Evolutionary conservation across 495 filamentous ascomycete species (phyloP).

Genomic region (Hypoxylon intermedium): DNA sequence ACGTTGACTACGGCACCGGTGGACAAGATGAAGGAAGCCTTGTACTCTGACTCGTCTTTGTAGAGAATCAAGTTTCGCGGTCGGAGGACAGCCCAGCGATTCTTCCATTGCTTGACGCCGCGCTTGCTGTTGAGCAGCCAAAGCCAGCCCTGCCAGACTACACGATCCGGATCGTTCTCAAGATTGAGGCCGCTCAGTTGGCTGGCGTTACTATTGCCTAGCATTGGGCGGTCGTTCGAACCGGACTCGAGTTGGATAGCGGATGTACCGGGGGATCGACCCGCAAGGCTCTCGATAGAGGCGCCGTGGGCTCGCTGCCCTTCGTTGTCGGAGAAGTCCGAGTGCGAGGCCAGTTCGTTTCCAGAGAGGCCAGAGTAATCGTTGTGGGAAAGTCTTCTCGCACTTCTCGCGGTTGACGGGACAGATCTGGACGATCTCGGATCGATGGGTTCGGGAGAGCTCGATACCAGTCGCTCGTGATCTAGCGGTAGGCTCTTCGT

Average conservation of each 20-base stretch:
- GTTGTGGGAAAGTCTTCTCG: constrained; percentile 56
- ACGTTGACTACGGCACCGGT: constrained; percentile 85
- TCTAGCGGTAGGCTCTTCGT: constrained; percentile 26
- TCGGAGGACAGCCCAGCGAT: constrained; percentile 90
- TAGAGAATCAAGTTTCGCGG: constrained; percentile 87
- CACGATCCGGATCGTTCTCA: constrained; percentile 68
- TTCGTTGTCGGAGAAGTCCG: constrained; percentile 86
- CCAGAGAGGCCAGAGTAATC: constrained; percentile 79
- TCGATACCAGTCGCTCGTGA: constrained; percentile 58
- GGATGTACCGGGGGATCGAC: constrained; percentile 47
- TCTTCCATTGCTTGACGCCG: constrained; percentile 94
- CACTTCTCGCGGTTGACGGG: constrained; percentile 52
- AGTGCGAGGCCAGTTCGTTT: constrained; percentile 85
- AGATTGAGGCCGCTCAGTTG: constrained; percentile 62
- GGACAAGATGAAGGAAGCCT: constrained; percentile 80
- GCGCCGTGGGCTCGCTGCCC: constrained; percentile 47
- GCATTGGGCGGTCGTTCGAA: constrained; percentile 33
- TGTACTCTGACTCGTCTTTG: constrained; percentile 92
- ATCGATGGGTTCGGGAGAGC: constrained; percentile 67
- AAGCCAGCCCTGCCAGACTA: constrained; percentile 91
- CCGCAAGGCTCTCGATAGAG: constrained; percentile 53
- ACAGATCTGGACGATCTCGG: constrained; percentile 40
- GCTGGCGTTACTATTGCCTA: constrained; percentile 60
- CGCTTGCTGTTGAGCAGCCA: constrained; percentile 83
- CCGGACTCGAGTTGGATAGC: constrained; percentile 30